Conservation (phyloP, 2,329 filamentous ascomycete genomes). For the Dothideomycetes sp. region DNA sequence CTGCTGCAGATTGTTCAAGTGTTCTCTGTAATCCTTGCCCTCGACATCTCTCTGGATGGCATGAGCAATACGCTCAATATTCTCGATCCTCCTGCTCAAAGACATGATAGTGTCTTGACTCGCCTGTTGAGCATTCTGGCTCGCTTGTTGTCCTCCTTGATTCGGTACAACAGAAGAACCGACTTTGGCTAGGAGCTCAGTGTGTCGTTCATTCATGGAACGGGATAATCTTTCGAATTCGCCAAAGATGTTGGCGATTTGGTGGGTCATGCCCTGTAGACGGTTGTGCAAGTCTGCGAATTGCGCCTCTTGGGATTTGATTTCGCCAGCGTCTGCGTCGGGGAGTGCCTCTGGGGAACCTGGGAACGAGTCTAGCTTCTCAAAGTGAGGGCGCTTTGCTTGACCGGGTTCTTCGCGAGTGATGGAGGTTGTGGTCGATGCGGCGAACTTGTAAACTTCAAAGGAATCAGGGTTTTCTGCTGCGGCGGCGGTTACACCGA, state of each 20-base stretch:
- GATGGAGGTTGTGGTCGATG: constrained; percentile 42
- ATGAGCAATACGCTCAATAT: constrained; percentile 43
- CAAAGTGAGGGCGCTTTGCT: constrained; percentile 20
- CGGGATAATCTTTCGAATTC: constrained; percentile 44
- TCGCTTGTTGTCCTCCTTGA: too few relatives aligned
- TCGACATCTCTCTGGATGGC: constrained; percentile 46
- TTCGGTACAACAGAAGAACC: too few relatives aligned
- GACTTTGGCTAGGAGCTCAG: constrained; percentile 36
- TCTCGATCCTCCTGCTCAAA: constrained; percentile 39
- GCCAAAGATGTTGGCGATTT: constrained; percentile 54
- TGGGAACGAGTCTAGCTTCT: constrained; percentile 30
- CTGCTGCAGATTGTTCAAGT: constrained; percentile 45
- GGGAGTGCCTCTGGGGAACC: constrained; percentile 35
- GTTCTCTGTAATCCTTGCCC: constrained; percentile 47
- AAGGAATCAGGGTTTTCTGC: constrained; percentile 91
- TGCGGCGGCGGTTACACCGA: constrained; percentile 80
- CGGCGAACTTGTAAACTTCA: constrained; percentile 79
- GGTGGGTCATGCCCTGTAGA: constrained; percentile 63
- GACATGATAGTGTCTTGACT: constrained; percentile 15
- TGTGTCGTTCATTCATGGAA: constrained; percentile 48
- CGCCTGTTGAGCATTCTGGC: neutral
- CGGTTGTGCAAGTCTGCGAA: constrained; percentile 81
- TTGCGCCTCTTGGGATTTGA: constrained; percentile 46
- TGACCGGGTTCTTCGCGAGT: constrained; percentile 24
- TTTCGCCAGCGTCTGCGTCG: constrained; percentile 25